Evolutionary conservation across 345 rosid species (phyloP).

Genomic region (Eucalyptus viminalis): DNA sequence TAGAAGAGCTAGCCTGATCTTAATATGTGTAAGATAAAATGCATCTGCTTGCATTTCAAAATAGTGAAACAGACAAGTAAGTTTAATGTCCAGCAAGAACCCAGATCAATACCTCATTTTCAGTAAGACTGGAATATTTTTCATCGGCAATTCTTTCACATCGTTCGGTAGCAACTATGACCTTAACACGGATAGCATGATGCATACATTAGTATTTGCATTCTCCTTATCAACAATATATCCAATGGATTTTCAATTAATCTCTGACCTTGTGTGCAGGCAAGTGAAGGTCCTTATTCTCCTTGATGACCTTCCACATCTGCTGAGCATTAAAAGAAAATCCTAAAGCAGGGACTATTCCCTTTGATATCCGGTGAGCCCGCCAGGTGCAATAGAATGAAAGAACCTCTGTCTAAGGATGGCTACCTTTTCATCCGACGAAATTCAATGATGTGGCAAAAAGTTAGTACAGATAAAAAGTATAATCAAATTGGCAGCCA

Average conservation of each 20-base stretch:
- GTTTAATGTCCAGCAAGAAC: neutral
- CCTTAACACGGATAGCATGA: slow-evolving; percentile 26
- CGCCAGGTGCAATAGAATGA: slow-evolving; percentile 93
- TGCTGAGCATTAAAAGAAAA: slow-evolving; percentile 84
- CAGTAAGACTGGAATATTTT: slow-evolving; percentile 38
- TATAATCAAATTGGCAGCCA: neutral
- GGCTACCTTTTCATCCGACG: slow-evolving; percentile 43
- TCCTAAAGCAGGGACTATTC: slow-evolving; percentile 22
- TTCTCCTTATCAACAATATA: neutral
- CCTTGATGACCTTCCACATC: slow-evolving; percentile 92
- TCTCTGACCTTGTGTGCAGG: slow-evolving; percentile 90
- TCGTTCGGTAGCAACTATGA: slow-evolving; percentile 93
- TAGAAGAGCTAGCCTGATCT: fast-evolving
- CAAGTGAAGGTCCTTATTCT: slow-evolving; percentile 92
- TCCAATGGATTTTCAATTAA: neutral
- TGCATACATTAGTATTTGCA: neutral
- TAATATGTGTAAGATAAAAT: neutral
- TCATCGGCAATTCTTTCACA: slow-evolving; percentile 91
- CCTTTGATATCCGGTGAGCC: slow-evolving; percentile 87
- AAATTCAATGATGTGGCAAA: neutral
- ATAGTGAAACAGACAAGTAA: neutral
- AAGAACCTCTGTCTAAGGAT: slow-evolving; percentile 66
- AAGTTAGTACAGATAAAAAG: neutral
- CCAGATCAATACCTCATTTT: slow-evolving; percentile 38
- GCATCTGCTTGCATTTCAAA: neutral